Percentiles rank a stretch among this genome's conserved stretches.
Evolutionary conservation across 306 rosid genomes (phyloP).

Genomic region (Fragaria vesca): DNA sequence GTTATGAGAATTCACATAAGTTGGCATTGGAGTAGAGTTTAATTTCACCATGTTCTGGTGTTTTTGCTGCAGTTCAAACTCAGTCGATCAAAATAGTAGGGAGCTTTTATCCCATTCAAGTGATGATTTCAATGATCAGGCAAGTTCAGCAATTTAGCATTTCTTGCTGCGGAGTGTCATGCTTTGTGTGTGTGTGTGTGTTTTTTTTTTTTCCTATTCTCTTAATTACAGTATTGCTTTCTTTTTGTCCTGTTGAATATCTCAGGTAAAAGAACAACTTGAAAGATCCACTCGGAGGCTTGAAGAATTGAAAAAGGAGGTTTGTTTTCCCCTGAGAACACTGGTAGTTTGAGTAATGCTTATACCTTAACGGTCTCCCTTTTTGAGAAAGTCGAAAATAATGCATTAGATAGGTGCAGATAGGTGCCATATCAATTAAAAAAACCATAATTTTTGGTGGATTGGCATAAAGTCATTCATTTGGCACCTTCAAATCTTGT

Average conservation of each 20-base stretch:
- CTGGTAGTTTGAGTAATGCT: conserved; percentile 17
- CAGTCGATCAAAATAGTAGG: conserved; percentile 32
- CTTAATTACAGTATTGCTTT: conserved; percentile 3
- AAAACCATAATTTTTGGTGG: neutral
- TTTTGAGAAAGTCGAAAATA: neutral
- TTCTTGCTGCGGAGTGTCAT: conserved; percentile 23
- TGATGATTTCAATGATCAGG: conserved; percentile 47
- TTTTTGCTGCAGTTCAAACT: conserved; percentile 46
- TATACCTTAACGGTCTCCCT: neutral
- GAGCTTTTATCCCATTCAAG: conserved; percentile 55
- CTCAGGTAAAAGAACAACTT: conserved; percentile 60
- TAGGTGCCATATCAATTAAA: conserved; percentile 11
- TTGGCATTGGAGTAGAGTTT: conserved; percentile 13
- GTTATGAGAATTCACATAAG: neutral
- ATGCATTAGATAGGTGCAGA: conserved; percentile 7
- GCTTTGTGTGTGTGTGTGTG: neutral
- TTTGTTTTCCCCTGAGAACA: conserved; percentile 32
- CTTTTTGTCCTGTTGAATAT: conserved; percentile 14
- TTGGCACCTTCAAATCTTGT: neutral
- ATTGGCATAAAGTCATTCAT: neutral
- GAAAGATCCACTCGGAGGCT: conserved; percentile 53
- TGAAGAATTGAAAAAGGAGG: conserved; percentile 73
- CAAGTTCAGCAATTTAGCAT: conserved; percentile 25
- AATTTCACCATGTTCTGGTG: neutral
- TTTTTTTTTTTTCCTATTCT: neutral